Evolutionary conservation across 2,329 filamentous ascomycete genomes (phyloP), one percentile per base, ranked within the genome.

Genomic region (Westerdykella aurantiaca): DNA sequence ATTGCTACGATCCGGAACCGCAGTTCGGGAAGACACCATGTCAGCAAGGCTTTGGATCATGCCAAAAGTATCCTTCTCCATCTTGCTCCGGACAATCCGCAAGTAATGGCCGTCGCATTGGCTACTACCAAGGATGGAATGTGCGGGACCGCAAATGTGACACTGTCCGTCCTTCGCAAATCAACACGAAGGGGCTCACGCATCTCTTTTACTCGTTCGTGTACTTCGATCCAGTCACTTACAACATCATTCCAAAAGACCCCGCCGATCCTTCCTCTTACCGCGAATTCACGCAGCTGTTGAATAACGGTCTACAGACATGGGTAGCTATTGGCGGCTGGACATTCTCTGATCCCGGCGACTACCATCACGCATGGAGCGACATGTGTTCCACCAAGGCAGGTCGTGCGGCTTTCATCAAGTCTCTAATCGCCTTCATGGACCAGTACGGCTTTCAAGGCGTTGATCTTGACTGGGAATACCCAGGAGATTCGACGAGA

Each of bases 401-500:
- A 3, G 63, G 57, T 17, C 51, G 61, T 9, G 40, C 43, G 0
- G 51, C 45, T 1, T 76, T 76, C 46, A 61, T 72, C 5, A 58
- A 57, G 1, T 55, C 73, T 0, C 41, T 67, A 0, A 44, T 43
- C 0, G 70, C 71, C 42, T 66, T 76, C 60, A 42, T 71, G 51
- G 47, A 52, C 1, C 62, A 54, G 3, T 72, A 73, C 42, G 65
- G 61, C n/a, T 73, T 76, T 40, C 67, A 74, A 14, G 57, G 58
- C 1, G 60, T 70, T 1, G 72, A 76, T 43, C 44, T 75, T 13
- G 72, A 76, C 48, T 76, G 71, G 72, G 71, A 71, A 1, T 55
- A 62, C 5, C 61, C 60, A 7, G 55, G 37, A 13, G 53, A 49
- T 10, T 31, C 45, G 13, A 69, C 74, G 17, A 55, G 70, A 2